Base-by-base conservation (phyloP, 306 rosid genomes). In the Dalbergia oliveri region DNA sequence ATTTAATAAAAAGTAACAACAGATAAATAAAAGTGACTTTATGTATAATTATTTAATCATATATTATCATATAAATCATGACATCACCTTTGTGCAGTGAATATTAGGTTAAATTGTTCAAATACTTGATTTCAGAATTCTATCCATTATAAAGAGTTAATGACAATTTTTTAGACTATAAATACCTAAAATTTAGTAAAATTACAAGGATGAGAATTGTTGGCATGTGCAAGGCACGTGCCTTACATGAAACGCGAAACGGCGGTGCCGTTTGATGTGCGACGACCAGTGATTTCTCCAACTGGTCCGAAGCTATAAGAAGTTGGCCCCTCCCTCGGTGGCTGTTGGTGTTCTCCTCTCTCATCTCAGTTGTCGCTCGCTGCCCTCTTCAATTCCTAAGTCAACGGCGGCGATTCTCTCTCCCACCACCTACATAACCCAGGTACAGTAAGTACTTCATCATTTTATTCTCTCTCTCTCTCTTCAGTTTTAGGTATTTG, bases 341-440 rank as follows among this genome's bases (percentile, higher is more conserved):
- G 7, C 4, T n/a, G 34, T 13, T 7, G 11, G 14, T 10, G 15
- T 5, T 43, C 16, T 10, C 51, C 33, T 58, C 26, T 11, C 15
- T 47, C 53, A 11, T 13, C n/a, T 47, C 53, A 1, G 15, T 47
- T 3, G 45, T 16, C 15, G 70, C 50, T 47, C 4, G 45, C 34
- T 26, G 51, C 50, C 10, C 26, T 1, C 16, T 15, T 63, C 66
- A 37, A 58, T 14, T 77, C 74, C 58, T 1, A 41, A 66, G 5
- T 16, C 76, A 78, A 67, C 69, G 60, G 37, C 69, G 49, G 21
- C 35, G 76, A 7, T 72, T n/a, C 37, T 56, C 76, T 16, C 76
- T 4, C 15, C 76, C 31, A 5, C 21, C 21, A 2, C 21, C 53
- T 47, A 37, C 41, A 14, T 19, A 8, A 8, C 43, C 3, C 9